A percentile compares a stretch with the other conserved stretches of the same genome.
phyloP scores from a whole-genome alignment of 2,329 filamentous ascomycete species.

The Clonostachys solani region DNA sequence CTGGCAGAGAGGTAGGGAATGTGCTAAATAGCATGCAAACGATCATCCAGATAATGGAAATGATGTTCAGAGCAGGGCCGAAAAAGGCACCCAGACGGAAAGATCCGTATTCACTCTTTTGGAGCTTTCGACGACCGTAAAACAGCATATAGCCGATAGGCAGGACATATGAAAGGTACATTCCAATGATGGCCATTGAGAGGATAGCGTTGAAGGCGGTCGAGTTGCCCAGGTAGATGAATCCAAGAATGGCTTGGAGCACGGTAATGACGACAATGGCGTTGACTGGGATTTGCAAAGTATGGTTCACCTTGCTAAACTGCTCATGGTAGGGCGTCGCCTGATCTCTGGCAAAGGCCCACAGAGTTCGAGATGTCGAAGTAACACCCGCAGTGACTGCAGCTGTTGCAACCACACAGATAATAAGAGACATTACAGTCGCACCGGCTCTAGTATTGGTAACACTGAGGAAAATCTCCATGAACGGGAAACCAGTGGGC shows the following conservation, averaged over 20 bases:
- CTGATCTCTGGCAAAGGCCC: slow-evolving; percentile 32
- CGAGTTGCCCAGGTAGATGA: slow-evolving; percentile 34
- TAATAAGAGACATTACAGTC: slow-evolving; percentile 18
- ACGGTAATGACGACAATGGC: slow-evolving; percentile 14
- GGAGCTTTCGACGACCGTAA: slow-evolving; percentile 19
- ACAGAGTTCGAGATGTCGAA: slow-evolving; percentile 28
- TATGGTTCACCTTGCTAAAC: slow-evolving; percentile 25
- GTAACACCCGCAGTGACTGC: slow-evolving; percentile 23
- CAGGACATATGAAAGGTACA: slow-evolving; percentile 37
- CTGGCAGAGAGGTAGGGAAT: too few species aligned
- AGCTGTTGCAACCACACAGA: slow-evolving; percentile 16
- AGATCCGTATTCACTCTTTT: slow-evolving; percentile 9
- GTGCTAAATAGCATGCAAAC: too few species aligned
- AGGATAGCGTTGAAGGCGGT: slow-evolving; percentile 34
- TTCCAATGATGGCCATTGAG: slow-evolving; percentile 33
- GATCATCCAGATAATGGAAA: too few species aligned
- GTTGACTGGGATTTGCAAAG: slow-evolving; percentile 24
- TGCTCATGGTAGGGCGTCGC: slow-evolving; percentile 25
- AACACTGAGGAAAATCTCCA: slow-evolving; percentile 29
- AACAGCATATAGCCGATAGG: slow-evolving; percentile 29
- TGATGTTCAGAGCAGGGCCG: too few species aligned
- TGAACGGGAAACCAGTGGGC: slow-evolving; percentile 34
- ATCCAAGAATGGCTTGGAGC: slow-evolving; percentile 20
- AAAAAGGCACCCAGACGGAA: slow-evolving; percentile 6
- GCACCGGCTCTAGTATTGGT: slow-evolving; percentile 16